These are phyloP conservation scores for Gracilaria gracilis DNA, from an alignment of 23 red algal genomes.

Conservation along the genomic window DNA sequence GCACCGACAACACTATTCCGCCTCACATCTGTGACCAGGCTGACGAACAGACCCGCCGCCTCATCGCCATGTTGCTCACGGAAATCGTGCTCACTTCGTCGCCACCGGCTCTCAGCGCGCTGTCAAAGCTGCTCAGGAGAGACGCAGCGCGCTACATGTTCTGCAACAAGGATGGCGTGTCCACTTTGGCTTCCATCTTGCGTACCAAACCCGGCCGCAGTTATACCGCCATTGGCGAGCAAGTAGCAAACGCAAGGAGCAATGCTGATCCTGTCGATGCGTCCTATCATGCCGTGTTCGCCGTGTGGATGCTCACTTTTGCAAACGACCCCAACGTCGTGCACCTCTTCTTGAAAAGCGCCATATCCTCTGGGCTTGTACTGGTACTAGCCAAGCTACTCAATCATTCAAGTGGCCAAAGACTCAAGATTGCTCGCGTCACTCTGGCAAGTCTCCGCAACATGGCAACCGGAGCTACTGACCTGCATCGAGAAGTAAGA, in stretches of 20 bases:
- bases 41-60: slow-evolving; percentile 20
- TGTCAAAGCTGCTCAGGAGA: slow-evolving; percentile 30
- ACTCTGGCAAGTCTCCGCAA: slow-evolving; percentile 51
- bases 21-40: slow-evolving; percentile 34
- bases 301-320: slow-evolving; percentile 68
- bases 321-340: slow-evolving; percentile 13
- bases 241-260: neutral
- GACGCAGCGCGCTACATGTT: slow-evolving; percentile 38
- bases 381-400: slow-evolving; percentile 8
- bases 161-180: slow-evolving; percentile 53
- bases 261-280: slow-evolving; percentile 40
- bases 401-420: slow-evolving; percentile 43
- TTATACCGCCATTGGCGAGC: slow-evolving; percentile 48
- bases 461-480: slow-evolving; percentile 31
- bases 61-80: slow-evolving; percentile 41
- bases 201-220: slow-evolving; percentile 1
- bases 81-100: slow-evolving; percentile 47
- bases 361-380: slow-evolving; percentile 17
- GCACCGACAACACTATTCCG: slow-evolving; percentile 31
- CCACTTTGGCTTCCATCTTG: slow-evolving; percentile 35
- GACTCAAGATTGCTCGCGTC: slow-evolving; percentile 58
- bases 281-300: slow-evolving; percentile 59
- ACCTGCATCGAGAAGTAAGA: slow-evolving; percentile 8
- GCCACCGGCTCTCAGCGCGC: slow-evolving; percentile 30
- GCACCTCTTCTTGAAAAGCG: slow-evolving; percentile 32